Evolutionary conservation across 2,329 filamentous ascomycete species (phyloP), one percentile per base, ranked within the genome.

Genomic region (Aspergillus uvarum): DNA sequence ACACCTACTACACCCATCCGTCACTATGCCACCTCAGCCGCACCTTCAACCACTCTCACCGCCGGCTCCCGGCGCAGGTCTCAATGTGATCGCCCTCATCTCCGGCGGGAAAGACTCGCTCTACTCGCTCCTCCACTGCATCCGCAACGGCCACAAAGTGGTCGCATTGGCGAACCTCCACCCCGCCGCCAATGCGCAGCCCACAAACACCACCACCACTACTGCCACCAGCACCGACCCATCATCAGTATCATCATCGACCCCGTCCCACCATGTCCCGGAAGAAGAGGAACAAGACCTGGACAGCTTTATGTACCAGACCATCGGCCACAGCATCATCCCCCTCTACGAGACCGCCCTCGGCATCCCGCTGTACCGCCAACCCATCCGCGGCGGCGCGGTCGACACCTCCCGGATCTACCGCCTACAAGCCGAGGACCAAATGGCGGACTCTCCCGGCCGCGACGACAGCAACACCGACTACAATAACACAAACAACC

Each of bases 261-360:
- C 12, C 2, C 26, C n/a, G 29, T 12, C 22, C 5, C 35, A 63
- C 11, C 58, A 64, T 32, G 48, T 58, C 8, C 59, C 67, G 51
- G 67, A 62, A 11, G 73, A 80, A 51, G 74, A 70, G 51, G 79
- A 73, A 63, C 78, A 83, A 58, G 91, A 98, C 74, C 83, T 96
- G 68, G 92, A 99, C 77, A 97, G 93, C 79, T 98, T 95, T 87
- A 99, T 99, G 95, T 99, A 98, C 81, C 95, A 99, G 81, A 99
- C 95, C 3, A 91, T 97, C 61, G 95, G 95, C 12, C 92, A 98
- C 76, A 84, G 87, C 59, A 81, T 97, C 19, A 89, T 98, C 59
- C 92, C 93, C 2, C 83, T 96, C 16, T 98, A 97, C 73, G 87
- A 88, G 61, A 76, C 85, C 51, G 92, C 91, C 35, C 87, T 96